Evolutionary conservation across 805 yeast genomes (phyloP).

Genomic region (Allodekkera sacchari): DNA sequence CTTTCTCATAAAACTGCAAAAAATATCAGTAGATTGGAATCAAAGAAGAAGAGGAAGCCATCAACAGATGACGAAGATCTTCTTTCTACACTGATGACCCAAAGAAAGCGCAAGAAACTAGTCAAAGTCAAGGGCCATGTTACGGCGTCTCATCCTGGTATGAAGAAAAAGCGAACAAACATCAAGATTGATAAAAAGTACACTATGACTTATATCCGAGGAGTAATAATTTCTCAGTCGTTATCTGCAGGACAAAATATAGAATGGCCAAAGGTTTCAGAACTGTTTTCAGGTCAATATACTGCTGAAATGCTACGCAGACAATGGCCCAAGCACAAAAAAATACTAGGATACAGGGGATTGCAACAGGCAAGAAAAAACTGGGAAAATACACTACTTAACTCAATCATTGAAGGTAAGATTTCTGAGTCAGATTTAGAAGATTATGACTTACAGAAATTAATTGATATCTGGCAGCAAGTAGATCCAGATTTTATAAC

Average conservation of each 20-base stretch:
- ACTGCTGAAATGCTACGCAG: conserved; percentile 40
- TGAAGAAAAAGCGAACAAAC: conserved; percentile 17
- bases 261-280: conserved; percentile 56
- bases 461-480: conserved; percentile 60
- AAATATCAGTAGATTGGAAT: conserved; percentile 5
- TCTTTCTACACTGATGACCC: conserved; percentile 20
- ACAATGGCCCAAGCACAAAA: conserved; percentile 65
- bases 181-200: conserved; percentile 28
- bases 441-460: conserved; percentile 38
- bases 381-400: conserved; percentile 61
- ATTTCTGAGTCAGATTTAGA: conserved; percentile 43
- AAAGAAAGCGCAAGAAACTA: conserved; percentile 22
- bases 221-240: conserved; percentile 61
- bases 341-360: conserved; percentile 48
- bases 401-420: conserved; percentile 48
- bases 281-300: conserved; percentile 32
- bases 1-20: conserved; percentile 1
- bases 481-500: conserved; percentile 29
- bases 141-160: conserved; percentile 6
- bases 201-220: conserved; percentile 47
- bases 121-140: conserved; percentile 8
- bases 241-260: conserved; percentile 43
- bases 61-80: conserved; percentile 14
- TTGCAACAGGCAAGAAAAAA: conserved; percentile 42
- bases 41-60: neutral